These are phyloP conservation scores for Harringtonia aguacate DNA, from an alignment of 2,329 filamentous ascomycete genomes.

Conservation along the genomic window DNA sequence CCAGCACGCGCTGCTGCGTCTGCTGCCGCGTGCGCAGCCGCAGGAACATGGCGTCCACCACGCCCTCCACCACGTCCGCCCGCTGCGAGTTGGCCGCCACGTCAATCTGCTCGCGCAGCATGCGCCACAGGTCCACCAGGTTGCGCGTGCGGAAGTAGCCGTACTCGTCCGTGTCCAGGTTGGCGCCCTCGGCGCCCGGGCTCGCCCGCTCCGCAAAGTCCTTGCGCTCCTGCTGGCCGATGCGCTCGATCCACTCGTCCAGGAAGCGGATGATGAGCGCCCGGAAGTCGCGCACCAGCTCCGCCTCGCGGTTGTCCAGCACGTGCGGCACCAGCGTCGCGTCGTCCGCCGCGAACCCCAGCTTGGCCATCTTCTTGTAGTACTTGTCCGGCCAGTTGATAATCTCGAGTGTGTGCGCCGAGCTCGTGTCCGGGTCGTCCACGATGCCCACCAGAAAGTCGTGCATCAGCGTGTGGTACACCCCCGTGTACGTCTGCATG, in stretches of 20 bases:
- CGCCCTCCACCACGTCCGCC: slow-evolving; percentile 84
- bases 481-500: slow-evolving; percentile 75
- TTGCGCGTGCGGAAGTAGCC: slow-evolving; percentile 89
- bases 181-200: slow-evolving; percentile 48
- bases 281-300: slow-evolving; percentile 88
- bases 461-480: slow-evolving; percentile 93
- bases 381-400: slow-evolving; percentile 95
- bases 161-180: slow-evolving; percentile 78
- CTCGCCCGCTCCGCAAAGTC: slow-evolving; percentile 70
- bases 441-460: slow-evolving; percentile 78
- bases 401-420: slow-evolving; percentile 80
- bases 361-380: slow-evolving; percentile 87
- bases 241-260: slow-evolving; percentile 95
- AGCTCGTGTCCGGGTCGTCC: slow-evolving; percentile 74
- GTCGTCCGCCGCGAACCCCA: slow-evolving; percentile 69
- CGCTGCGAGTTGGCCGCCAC: slow-evolving; percentile 78
- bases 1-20: slow-evolving; percentile 78
- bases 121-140: slow-evolving; percentile 90
- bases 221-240: slow-evolving; percentile 70
- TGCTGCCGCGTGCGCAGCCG: slow-evolving; percentile 74
- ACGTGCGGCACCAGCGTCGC: slow-evolving; percentile 60
- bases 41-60: slow-evolving; percentile 91
- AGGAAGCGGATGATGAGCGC: slow-evolving; percentile 91
- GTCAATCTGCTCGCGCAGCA: slow-evolving; percentile 86
- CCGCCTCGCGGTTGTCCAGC: slow-evolving; percentile 79